Base-by-base conservation (phyloP, 352 stramenopile species). In the Phytophthora fragariae region DNA sequence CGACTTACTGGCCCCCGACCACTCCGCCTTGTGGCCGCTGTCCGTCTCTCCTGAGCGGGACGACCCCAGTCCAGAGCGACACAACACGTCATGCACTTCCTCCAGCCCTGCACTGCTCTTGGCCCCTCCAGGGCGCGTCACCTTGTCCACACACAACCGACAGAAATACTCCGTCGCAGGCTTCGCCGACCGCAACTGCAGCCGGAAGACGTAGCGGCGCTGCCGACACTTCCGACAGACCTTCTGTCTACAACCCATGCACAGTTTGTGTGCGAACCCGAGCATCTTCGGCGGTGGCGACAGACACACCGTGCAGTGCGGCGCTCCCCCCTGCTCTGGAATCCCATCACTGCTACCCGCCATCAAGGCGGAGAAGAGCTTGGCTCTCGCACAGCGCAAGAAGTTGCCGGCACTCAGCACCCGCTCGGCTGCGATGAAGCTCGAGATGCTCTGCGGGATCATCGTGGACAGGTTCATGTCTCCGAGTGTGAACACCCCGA, bases 401-500 rank as follows among this genome's bases (percentile, higher is more conserved):
- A 82, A 73, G 44, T 85, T 88, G n/a, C 73, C 70, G 12, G 84
- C 75, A 58, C 72, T 83, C 31, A 91, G 61, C 49, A 88, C 73
- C 27, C 79, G 61, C 49, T 89, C 77, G 2, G 83, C 83, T 6
- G 79, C 66, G 11, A 88, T 62, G 44, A 81, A 85, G 19, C 63
- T 68, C 35, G 60, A 37, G n/a, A 75, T 69, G 19, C 59, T 65
- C 3, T 64, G 27, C 8, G 69, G 69, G 10, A 73, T 66, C 19
- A 60, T 35, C 21, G 78, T 79, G 7, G 58, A 56, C 39, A 78
- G 39, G 52, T 84, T 76, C 27, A 81, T 74, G 60, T 91, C 76
- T 41, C 83, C 83, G 21, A 88, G 62, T 57, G 86, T 82, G 64
- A 91, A 91, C 64, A 81, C 83, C 17, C 76, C 80, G 39, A 89